Evolutionary conservation across 2,329 filamentous ascomycete genomes (phyloP).

Genomic region (Blumeriella jaapii): DNA sequence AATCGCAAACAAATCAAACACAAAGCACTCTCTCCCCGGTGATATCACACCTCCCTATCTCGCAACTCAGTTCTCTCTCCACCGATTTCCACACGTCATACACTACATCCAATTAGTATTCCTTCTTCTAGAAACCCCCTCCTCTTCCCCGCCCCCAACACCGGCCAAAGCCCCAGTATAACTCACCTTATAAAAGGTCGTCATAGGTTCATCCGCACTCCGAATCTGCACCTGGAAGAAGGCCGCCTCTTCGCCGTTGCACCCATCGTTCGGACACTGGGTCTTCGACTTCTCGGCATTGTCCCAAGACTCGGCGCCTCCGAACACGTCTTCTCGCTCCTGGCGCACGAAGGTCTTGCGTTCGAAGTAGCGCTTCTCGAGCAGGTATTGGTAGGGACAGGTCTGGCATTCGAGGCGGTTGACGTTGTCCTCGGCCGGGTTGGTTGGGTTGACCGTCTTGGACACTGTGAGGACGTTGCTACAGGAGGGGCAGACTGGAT

Average conservation of each 20-base stretch:
- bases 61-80: conserved; percentile 49
- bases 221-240: conserved; percentile 97
- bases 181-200: conserved; percentile 77
- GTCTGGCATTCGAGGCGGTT: conserved; percentile 94
- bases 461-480: conserved; percentile 74
- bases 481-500: conserved; percentile 79
- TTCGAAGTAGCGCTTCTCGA: conserved; percentile 69
- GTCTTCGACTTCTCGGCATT: conserved; percentile 77
- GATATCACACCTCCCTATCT: not conserved
- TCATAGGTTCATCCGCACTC: conserved; percentile 97
- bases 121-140: conserved; percentile 19
- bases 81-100: conserved; percentile 53
- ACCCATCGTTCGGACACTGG: conserved; percentile 72
- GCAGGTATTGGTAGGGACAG: conserved; percentile 82
- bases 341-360: conserved; percentile 71
- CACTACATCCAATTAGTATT: conserved; percentile 34
- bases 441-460: conserved; percentile 8
- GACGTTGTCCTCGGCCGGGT: conserved; percentile 27
- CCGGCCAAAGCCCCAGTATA: not conserved
- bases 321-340: conserved; percentile 82
- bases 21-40: conserved; percentile 6
- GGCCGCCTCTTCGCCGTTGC: conserved; percentile 74
- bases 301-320: conserved; percentile 78
- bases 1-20: conserved; percentile 15
- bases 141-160: conserved; percentile 2